These are phyloP conservation scores for Citrullus amarus DNA, from an alignment of 306 rosid species.

Conservation along the genomic window DNA sequence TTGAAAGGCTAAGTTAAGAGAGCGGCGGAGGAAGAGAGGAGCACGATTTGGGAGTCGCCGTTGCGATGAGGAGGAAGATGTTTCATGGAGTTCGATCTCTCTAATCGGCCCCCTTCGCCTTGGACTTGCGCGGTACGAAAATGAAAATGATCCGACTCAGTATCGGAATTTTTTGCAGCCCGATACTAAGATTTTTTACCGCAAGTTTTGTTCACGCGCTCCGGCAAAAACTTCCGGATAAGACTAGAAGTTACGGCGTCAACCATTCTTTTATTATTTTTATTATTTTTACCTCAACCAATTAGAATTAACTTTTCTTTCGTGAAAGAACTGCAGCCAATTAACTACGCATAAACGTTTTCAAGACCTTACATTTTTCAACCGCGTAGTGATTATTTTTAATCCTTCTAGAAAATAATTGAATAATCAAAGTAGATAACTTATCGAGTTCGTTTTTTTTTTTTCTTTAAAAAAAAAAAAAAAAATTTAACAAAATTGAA, in stretches of 20 bases:
- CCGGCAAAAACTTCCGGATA: not conserved
- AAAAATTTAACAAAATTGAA: too few species aligned
- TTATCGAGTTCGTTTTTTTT: too few species aligned
- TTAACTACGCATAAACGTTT: not conserved
- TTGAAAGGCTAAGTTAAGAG: not conserved
- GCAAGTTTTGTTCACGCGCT: conserved; percentile 1
- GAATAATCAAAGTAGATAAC: not conserved
- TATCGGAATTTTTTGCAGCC: not conserved
- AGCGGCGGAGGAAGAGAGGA: not conserved
- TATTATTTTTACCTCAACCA: not conserved
- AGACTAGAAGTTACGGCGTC: not conserved
- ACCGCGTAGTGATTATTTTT: not conserved
- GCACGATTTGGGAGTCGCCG: not conserved
- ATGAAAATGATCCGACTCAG: not conserved
- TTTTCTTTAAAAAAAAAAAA: too few species aligned
- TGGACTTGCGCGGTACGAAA: not conserved
- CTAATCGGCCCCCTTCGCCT: not conserved
- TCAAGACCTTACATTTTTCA: not conserved
- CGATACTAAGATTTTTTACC: not conserved
- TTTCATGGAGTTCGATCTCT: not conserved
- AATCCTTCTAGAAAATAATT: not conserved
- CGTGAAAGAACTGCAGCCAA: too few species aligned
- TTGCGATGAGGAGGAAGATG: not conserved
- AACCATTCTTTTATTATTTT: not conserved
- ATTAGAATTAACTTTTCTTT: too few species aligned